A percentile compares a stretch with the other conserved stretches of the same genome.
Conservation (phyloP, 176 grass and related monocot genomes). For the Canna indica region DNA sequence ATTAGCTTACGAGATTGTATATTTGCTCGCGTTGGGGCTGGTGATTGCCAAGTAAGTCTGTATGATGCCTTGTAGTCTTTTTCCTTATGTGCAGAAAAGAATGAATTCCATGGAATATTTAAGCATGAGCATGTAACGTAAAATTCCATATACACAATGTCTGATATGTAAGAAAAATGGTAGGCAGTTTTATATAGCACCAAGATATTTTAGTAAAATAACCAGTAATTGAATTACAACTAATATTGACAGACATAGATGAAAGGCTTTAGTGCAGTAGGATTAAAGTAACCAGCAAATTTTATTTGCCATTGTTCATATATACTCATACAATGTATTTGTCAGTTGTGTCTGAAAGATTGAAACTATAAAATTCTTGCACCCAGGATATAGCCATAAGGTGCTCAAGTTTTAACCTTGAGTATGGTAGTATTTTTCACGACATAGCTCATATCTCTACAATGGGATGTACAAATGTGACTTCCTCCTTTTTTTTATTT, state of each 20-base stretch:
- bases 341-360: no score
- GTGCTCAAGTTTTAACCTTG: no score
- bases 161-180: not conserved
- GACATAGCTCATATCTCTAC: no score
- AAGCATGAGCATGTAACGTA: not conserved
- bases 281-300: not conserved
- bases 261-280: not conserved
- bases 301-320: not conserved
- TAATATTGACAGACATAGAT: not conserved
- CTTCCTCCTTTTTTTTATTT: not conserved
- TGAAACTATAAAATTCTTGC: no score
- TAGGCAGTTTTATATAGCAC: not conserved
- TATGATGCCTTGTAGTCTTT: conserved; percentile 8
- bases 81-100: not conserved
- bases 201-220: not conserved
- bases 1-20: conserved; percentile 93
- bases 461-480: not conserved
- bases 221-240: not conserved
- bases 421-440: not conserved
- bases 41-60: conserved; percentile 89
- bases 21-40: conserved; percentile 98
- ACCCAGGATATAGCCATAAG: no score
- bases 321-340: no score
- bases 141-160: not conserved
- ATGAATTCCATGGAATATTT: not conserved